Base-by-base conservation (phyloP, 2,329 filamentous ascomycete genomes). In the Fusarium paranaense region DNA sequence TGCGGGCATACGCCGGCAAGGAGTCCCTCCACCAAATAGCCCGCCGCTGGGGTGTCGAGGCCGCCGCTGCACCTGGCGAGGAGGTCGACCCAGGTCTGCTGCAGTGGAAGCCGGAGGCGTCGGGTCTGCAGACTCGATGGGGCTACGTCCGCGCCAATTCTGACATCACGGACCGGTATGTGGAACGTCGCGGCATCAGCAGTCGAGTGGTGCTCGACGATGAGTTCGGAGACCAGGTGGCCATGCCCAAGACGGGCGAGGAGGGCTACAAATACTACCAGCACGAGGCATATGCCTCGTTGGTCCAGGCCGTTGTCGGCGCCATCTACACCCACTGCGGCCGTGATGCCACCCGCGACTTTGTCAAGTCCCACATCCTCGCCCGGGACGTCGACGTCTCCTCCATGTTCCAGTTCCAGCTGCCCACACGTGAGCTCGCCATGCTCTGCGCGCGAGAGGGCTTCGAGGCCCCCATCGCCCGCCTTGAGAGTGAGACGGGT, bases 11-110 rank as follows among this genome's bases (percentile, higher is more conserved):
- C 81, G 89, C 92, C 56, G 97, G 97, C 6, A 89, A 90, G 7
- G 90, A 91, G 75, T 91, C 95, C 1, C 88, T 98, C 56, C 86
- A 92, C 61, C 87, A 91, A 22, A 89, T 98, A 74, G 91, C 94
- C 18, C 87, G 89, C 71, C 93, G 97, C 85, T 99, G 97, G 97
- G 97, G 97, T 84, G 91, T 98, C 18, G 96, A 98, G 82, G 85
- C 88, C 50, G 96, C 94, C n/a, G 94, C 93, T 13, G 92, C 91
- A 22, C 97, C 97, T 1, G 97, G 96, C 60, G 90, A 90, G 68
- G 96, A 98, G 85, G 95, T 98, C 65, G 97, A 99, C 81, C 92
- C 95, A 0, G 97, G 96, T 7, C 87, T 97, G 63, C 87, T 99
- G 70, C 97, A 98, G 81, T 97, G 95, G 87, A 85, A 85, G 84